Evolutionary conservation across 345 rosid genomes (phyloP).

Genomic region (Microcos paniculata): DNA sequence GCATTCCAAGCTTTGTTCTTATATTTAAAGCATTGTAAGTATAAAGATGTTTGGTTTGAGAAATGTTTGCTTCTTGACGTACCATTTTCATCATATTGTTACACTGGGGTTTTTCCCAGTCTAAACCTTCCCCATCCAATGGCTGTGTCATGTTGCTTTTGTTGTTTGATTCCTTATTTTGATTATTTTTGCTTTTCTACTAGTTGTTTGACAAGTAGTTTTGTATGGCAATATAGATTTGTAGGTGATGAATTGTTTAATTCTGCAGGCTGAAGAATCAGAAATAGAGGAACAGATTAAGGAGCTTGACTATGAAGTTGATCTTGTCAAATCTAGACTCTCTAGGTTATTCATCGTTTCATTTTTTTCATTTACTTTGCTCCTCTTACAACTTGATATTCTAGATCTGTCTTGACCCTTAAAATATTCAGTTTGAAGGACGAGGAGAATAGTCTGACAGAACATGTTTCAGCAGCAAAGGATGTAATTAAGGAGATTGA

Average conservation of each 20-base stretch:
- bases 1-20: not conserved
- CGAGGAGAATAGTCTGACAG: conserved; percentile 54
- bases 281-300: conserved; percentile 68
- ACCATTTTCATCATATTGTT: not conserved
- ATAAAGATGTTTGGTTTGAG: not conserved
- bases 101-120: not conserved
- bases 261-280: conserved; percentile 74
- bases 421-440: conserved; percentile 57
- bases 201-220: conserved; percentile 3
- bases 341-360: conserved; percentile 44
- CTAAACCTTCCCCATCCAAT: not conserved
- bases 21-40: not conserved
- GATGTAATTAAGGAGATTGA: conserved; percentile 48
- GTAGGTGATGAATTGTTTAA: not conserved
- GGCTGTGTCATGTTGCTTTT: not conserved
- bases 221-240: not conserved
- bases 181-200: not conserved
- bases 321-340: conserved; percentile 45
- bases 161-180: conserved; percentile 1
- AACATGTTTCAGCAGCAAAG: conserved; percentile 38
- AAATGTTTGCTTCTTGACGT: conserved; percentile 1
- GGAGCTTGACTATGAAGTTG: conserved; percentile 56
- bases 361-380: not conserved
- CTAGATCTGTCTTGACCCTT: conserved; percentile 10
- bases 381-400: not conserved